These are phyloP conservation scores for Tolypocladium paradoxum DNA, from an alignment of 2,329 filamentous ascomycete species.

Conservation along the genomic window DNA sequence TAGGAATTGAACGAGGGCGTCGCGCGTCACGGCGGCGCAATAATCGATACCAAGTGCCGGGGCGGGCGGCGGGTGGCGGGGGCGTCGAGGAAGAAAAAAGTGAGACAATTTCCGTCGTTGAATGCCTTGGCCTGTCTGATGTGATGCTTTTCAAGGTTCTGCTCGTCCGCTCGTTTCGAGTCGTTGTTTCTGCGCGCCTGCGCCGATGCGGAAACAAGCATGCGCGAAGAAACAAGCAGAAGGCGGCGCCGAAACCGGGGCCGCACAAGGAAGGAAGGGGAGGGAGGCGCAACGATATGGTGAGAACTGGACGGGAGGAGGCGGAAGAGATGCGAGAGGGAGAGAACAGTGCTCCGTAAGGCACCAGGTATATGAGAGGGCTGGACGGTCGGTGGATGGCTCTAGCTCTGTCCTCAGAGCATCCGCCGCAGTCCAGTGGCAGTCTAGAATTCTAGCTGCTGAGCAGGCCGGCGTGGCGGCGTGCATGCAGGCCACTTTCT, in stretches of 20 bases:
- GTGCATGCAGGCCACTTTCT: background rate
- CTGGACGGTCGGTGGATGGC: background rate
- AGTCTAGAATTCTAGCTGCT: background rate
- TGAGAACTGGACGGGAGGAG: background rate
- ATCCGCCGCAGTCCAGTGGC: background rate
- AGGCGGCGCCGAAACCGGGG: background rate
- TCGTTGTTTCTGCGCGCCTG: background rate
- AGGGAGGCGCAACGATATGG: background rate
- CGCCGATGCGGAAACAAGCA: background rate
- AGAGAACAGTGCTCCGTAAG: too few species aligned
- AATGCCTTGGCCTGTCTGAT: background rate
- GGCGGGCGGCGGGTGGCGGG: background rate
- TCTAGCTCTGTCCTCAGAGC: background rate
- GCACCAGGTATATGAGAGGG: background rate
- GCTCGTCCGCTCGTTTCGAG: background rate
- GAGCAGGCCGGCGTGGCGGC: background rate
- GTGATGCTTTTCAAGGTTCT: background rate
- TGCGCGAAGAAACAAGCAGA: background rate
- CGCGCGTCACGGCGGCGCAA: background rate
- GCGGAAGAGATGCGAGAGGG: background rate
- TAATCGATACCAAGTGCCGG: background rate
- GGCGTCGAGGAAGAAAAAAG: background rate
- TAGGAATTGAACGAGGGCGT: constrained; percentile 1
- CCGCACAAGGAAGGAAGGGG: background rate
- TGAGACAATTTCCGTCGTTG: background rate